A percentile compares a stretch with the other conserved stretches of the same genome.
Evolutionary conservation across 2,329 filamentous ascomycete species (phyloP).

Genomic region (Trichoderma arundinaceum): DNA sequence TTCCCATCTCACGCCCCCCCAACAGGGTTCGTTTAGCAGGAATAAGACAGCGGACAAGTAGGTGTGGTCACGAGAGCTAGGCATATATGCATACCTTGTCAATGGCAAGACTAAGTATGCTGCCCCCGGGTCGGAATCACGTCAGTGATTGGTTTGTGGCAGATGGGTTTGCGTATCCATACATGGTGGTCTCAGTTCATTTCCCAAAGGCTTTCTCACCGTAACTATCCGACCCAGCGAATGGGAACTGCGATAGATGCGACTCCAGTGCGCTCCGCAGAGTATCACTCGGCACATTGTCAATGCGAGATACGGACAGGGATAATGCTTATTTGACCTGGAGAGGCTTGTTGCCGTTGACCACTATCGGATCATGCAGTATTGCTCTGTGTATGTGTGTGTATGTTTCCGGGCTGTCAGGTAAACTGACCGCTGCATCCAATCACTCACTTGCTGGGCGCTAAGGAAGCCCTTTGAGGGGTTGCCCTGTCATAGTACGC

Average conservation of each 20-base stretch:
- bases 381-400: too few species aligned
- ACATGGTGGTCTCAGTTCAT: constrained; percentile 1
- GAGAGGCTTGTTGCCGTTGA: too few species aligned
- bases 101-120: not conserved
- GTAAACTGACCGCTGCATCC: not conserved
- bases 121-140: not conserved
- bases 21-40: not conserved
- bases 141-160: constrained; percentile 4
- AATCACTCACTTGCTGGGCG: constrained; percentile 11
- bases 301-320: not conserved
- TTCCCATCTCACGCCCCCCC: constrained; percentile 9
- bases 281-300: not conserved
- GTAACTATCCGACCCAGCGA: not conserved
- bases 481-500: constrained; percentile 6
- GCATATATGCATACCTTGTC: constrained; percentile 25
- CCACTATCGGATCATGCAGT: too few species aligned
- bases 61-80: constrained; percentile 18
- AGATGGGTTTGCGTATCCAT: constrained; percentile 4
- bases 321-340: not conserved
- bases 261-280: not conserved
- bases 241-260: not conserved
- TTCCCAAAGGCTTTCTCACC: not conserved
- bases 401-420: not conserved
- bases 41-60: constrained; percentile 11
- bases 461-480: constrained; percentile 15